These are phyloP conservation scores for Coelastrella sp. DNA, from an alignment of 139 green algal species.

Conservation along the genomic window DNA sequence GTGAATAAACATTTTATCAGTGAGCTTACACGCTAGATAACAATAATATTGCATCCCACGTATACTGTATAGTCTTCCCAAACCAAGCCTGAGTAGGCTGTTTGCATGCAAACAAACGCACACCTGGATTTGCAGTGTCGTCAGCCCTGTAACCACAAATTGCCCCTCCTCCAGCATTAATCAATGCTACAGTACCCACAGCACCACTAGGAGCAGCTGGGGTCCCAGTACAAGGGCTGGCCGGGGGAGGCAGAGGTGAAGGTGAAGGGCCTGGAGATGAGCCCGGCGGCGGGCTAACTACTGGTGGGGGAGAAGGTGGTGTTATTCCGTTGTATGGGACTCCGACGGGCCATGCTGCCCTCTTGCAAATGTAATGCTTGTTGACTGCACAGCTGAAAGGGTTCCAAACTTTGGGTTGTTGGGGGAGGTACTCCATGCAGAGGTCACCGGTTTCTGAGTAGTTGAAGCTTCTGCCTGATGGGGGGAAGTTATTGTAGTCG, in stretches of 20 bases:
- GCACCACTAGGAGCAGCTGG: not conserved
- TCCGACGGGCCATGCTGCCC: not conserved
- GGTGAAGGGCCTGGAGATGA: too few relatives aligned
- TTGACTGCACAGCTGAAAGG: not conserved
- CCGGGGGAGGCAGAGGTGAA: not conserved
- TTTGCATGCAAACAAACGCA: not conserved
- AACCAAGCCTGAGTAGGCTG: too few relatives aligned
- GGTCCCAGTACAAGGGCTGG: not conserved
- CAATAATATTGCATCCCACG: not conserved
- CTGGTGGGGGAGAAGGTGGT: not conserved
- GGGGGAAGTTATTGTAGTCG: not conserved
- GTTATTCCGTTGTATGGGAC: not conserved
- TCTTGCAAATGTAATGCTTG: slow-evolving; percentile 14
- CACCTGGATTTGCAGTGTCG: not conserved
- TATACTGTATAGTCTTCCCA: not conserved
- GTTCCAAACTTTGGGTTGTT: slow-evolving; percentile 11
- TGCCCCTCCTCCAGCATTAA: slow-evolving; percentile 1
- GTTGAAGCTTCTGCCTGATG: not conserved
- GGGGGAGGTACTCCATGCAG: slow-evolving; percentile 8
- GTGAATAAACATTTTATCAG: too few relatives aligned
- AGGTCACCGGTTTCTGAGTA: not conserved
- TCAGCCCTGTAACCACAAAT: not conserved
- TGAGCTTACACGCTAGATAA: too few relatives aligned
- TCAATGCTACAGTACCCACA: not conserved
- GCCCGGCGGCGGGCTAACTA: too few relatives aligned